These are phyloP conservation scores for Ustilago curta DNA, from an alignment of 1,284 basidiomycete species.

Conservation along the genomic window DNA sequence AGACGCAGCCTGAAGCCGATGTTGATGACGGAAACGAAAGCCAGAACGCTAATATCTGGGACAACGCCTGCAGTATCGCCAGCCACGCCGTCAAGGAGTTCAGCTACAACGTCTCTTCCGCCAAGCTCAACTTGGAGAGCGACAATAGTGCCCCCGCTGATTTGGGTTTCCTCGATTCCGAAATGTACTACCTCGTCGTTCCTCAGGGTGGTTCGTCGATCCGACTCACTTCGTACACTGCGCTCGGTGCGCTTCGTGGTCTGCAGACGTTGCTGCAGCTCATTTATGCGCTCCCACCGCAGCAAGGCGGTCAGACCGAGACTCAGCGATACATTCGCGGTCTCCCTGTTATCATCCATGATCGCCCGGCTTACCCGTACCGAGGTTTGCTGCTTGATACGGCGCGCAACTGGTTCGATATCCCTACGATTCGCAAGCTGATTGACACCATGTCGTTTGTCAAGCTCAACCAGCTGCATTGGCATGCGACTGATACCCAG, in stretches of 20 bases:
- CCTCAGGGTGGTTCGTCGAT: constrained; percentile 76
- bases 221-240: constrained; percentile 77
- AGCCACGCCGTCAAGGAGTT: constrained; percentile 20
- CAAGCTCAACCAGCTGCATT: constrained; percentile 81
- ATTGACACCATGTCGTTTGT: constrained; percentile 87
- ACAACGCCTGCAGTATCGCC: constrained; percentile 32
- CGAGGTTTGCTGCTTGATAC: constrained; percentile 87
- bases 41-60: constrained; percentile 6
- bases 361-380: constrained; percentile 71
- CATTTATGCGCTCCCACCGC: constrained; percentile 70
- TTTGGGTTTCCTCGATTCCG: constrained; percentile 66
- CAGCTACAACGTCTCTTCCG: constrained; percentile 18
- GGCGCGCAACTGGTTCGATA: constrained; percentile 75
- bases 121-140: constrained; percentile 21
- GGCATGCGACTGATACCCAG: constrained; percentile 76
- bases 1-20: constrained; percentile 1
- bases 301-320: constrained; percentile 22
- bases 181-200: constrained; percentile 77
- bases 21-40: neutral
- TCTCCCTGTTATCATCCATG: constrained; percentile 70
- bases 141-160: constrained; percentile 26
- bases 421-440: constrained; percentile 77
- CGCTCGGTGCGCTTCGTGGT: constrained; percentile 82
- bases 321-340: constrained; percentile 72
- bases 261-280: constrained; percentile 85